Base-by-base conservation (phyloP, 2,329 filamentous ascomycete genomes). In the Aureobasidium sp. region DNA sequence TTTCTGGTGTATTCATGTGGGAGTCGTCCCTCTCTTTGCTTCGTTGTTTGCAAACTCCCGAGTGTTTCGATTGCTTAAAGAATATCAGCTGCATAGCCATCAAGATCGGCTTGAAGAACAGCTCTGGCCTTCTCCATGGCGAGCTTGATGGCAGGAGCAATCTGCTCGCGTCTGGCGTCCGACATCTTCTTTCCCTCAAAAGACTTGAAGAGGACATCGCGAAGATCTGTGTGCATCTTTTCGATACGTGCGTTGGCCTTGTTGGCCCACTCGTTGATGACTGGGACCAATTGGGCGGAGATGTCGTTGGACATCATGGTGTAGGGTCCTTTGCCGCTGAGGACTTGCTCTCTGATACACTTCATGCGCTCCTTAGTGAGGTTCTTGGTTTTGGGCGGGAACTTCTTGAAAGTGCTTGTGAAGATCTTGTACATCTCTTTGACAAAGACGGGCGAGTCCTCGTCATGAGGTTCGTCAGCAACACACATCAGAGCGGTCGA, bases 111-210 rank as follows among this genome's bases (percentile, higher is more conserved):
- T 6, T 54, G 50, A 1, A 54, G 17, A 19, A 19, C 17, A 9
- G 15, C 35, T 40, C 25, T 42, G 8, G 37, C 50, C 21, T 54
- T 35, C 3, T 31, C 23, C 33, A 54, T 54, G 4, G 33, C 35
- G 21, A 23, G 15, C 37, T 42, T 42, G 50, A 54, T 54, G n/a
- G 9, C 3, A 21, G 50, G 50, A 19, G 7, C 50, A 3, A 54
- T 42, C 37, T 54, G 15, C 50, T 54, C 23, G 31, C 50, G 50
- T 29, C 37, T 40, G 50, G 37, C 21, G n/a, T 40, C 50, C 2
- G 50, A 42, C 50, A 54, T 54, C 25, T 42, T 54, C 50, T 40
- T 42, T 25, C 50, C 50, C n/a, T 54, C 25, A 21, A 54, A 54
- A 13, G 50, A 54, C 15, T 54, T 42, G 15, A 21, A 54, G 35